Percentiles rank a stretch among this genome's conserved stretches.
Evolutionary conservation across 2,329 filamentous ascomycete genomes (phyloP).

Genomic region (Zarea fungicola): DNA sequence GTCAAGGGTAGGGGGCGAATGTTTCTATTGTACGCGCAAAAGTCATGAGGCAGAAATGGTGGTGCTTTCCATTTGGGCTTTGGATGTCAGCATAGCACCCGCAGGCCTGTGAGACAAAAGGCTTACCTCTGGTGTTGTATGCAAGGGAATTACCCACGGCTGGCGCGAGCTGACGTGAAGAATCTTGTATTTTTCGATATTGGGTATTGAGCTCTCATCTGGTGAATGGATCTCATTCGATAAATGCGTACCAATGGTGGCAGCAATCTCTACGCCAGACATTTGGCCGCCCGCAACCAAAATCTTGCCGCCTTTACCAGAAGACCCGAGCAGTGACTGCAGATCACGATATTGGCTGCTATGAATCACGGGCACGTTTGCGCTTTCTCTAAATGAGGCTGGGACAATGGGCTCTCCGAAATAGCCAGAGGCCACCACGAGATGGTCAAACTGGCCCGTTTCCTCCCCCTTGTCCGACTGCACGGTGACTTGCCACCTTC

Average conservation of each 20-base stretch:
- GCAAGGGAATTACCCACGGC: constrained; percentile 64
- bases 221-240: constrained; percentile 58
- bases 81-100: constrained; percentile 31
- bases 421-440: constrained; percentile 71
- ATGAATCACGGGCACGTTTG: constrained; percentile 53
- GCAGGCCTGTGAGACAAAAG: too few relatives aligned
- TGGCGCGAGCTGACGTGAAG: constrained; percentile 66
- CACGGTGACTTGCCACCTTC: constrained; percentile 38
- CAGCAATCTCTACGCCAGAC: constrained; percentile 74
- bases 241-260: constrained; percentile 64
- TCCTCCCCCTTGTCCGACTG: constrained; percentile 31
- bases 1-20: constrained; percentile 54
- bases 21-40: constrained; percentile 64
- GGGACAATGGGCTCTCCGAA: constrained; percentile 59
- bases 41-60: constrained; percentile 66
- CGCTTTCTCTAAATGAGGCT: constrained; percentile 28
- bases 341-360: constrained; percentile 62
- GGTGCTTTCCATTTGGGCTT: constrained; percentile 45
- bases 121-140: constrained; percentile 46
- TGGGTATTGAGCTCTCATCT: constrained; percentile 31
- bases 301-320: constrained; percentile 50
- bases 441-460: constrained; percentile 58
- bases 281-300: constrained; percentile 76
- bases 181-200: constrained; percentile 50
- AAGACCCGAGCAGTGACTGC: constrained; percentile 38